Evolutionary conservation across 148 eudicot genomes (phyloP).

Genomic region (Rhododendron henanense): DNA sequence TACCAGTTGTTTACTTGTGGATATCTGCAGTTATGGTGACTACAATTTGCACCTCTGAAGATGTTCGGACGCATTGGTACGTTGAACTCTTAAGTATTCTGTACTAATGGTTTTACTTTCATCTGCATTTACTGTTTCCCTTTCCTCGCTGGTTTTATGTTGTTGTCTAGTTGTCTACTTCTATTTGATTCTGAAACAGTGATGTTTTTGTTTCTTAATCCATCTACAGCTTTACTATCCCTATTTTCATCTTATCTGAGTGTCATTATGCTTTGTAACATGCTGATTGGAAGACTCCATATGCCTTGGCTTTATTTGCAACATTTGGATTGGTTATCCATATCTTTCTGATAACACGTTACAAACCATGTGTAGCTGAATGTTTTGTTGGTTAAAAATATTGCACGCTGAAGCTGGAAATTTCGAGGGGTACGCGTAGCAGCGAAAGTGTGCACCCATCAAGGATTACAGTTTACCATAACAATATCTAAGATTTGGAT

Average conservation of each 20-base stretch:
- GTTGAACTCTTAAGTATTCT: neutral
- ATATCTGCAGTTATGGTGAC: neutral
- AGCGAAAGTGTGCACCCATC: neutral
- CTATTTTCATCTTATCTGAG: neutral
- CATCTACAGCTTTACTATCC: neutral
- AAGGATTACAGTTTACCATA: neutral
- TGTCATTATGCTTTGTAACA: neutral
- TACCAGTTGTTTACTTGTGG: neutral
- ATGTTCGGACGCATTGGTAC: neutral
- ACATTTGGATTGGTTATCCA: neutral
- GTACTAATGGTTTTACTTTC: neutral
- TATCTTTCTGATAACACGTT: neutral
- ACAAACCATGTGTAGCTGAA: neutral
- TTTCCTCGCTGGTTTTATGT: neutral
- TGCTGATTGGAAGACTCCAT: neutral
- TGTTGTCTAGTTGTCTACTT: neutral
- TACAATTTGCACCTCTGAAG: neutral
- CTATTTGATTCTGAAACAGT: neutral
- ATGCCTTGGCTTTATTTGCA: neutral
- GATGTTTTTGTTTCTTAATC: neutral
- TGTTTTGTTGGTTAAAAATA: neutral
- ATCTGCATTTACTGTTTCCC: neutral
- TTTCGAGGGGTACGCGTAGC: neutral
- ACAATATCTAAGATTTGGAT: neutral
- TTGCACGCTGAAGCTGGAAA: neutral